phyloP scores from a whole-genome alignment of 768 basidiomycete genomes.

The Leccinellum rugosiceps region DNA sequence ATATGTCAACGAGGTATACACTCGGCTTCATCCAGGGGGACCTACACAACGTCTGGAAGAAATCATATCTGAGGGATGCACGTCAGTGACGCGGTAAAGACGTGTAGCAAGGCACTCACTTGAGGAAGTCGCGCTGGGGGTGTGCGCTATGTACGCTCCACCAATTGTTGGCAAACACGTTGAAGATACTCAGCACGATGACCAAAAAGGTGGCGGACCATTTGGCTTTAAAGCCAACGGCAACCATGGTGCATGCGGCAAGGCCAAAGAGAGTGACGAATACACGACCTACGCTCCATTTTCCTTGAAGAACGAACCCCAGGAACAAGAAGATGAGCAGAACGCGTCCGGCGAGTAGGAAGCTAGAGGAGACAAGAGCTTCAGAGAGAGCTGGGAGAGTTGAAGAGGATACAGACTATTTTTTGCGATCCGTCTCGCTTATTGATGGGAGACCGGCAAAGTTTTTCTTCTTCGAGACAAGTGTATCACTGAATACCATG shows the following conservation, averaged over 20 bases:
- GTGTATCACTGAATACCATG: constrained; percentile 98
- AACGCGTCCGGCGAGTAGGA: constrained; percentile 95
- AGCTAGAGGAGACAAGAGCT: constrained; percentile 45
- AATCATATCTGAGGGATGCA: constrained; percentile 73
- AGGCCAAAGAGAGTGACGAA: constrained; percentile 89
- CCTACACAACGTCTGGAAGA: constrained; percentile 92
- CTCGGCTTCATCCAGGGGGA: not conserved
- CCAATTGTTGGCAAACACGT: constrained; percentile 98
- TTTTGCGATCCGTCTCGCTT: constrained; percentile 94
- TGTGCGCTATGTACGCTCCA: constrained; percentile 92
- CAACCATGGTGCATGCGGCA: constrained; percentile 92
- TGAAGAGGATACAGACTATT: constrained; percentile 68
- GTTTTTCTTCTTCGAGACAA: constrained; percentile 79
- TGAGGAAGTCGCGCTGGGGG: constrained; percentile 96
- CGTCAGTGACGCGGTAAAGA: constrained; percentile 19
- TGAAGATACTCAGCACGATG: constrained; percentile 87
- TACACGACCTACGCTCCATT: constrained; percentile 83
- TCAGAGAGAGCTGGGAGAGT: not conserved
- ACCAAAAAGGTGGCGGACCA: constrained; percentile 98
- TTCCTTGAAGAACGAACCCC: constrained; percentile 92
- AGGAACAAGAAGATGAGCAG: constrained; percentile 99
- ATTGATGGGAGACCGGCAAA: constrained; percentile 91
- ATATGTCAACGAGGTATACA: constrained; percentile 7
- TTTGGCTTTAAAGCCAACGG: constrained; percentile 98
- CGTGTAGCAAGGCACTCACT: constrained; percentile 49